A percentile compares a stretch with the other conserved stretches of the same genome.
Evolutionary conservation across 768 basidiomycete genomes (phyloP).

Genomic region (Sarcodon aspratus): DNA sequence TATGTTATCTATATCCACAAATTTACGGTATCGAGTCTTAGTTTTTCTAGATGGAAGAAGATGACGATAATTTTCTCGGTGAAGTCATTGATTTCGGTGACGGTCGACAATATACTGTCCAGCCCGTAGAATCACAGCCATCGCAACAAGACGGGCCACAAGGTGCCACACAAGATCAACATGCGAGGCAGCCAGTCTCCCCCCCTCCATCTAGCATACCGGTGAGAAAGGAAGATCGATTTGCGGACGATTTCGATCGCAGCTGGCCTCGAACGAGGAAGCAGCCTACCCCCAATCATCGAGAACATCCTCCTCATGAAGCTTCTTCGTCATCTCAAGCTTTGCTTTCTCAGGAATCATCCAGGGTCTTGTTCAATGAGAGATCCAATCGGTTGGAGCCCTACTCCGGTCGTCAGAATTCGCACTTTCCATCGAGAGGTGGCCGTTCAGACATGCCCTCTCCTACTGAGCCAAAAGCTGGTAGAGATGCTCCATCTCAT

Average conservation of each 20-base stretch:
- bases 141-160: conserved; percentile 1
- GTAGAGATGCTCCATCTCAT: conserved; percentile 36
- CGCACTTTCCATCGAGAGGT: conserved; percentile 25
- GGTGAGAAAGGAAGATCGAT: conserved; percentile 78
- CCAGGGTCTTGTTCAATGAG: conserved; percentile 90
- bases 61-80: conserved; percentile 82
- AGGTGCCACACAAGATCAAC: background rate
- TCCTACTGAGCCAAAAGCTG: conserved; percentile 28
- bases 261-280: conserved; percentile 78
- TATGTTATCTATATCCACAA: conserved; percentile 25
- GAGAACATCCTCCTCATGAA: conserved; percentile 27
- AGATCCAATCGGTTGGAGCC: conserved; percentile 85
- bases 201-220: conserved; percentile 16
- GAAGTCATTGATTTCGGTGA: conserved; percentile 95
- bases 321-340: conserved; percentile 24
- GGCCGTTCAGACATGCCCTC: conserved; percentile 29
- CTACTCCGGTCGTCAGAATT: conserved; percentile 34
- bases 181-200: conserved; percentile 1
- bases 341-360: conserved; percentile 38
- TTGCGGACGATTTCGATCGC: conserved; percentile 90
- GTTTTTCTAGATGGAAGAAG: conserved; percentile 54
- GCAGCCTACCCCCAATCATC: conserved; percentile 17
- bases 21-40: conserved; percentile 5
- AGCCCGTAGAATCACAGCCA: conserved; percentile 17
- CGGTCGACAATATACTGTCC: conserved; percentile 83